A percentile compares a stretch with the other conserved stretches of the same genome.
phyloP scores from a whole-genome alignment of 2,329 filamentous ascomycete species.

The Aspergillus proliferans region DNA sequence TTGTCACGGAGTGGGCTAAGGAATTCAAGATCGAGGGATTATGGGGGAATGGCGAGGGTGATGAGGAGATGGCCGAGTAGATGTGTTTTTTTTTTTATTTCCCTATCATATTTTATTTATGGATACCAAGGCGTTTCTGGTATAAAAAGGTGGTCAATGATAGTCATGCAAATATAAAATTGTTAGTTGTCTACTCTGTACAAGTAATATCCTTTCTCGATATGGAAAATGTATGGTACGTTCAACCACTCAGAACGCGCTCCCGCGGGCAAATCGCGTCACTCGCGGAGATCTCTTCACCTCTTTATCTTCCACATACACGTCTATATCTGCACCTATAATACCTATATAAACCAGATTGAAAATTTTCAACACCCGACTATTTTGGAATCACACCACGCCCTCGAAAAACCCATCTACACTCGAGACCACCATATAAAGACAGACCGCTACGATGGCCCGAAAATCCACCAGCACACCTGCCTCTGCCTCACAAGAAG shows the following conservation, averaged over 20 bases:
- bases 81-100: slow-evolving; percentile 11
- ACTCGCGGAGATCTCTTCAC: slow-evolving; percentile 1
- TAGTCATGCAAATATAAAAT: not conserved
- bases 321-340: not conserved
- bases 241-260: not conserved
- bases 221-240: not conserved
- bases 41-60: slow-evolving; percentile 62
- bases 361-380: too few relatives aligned
- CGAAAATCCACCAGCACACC: slow-evolving; percentile 31
- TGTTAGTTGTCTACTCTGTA: not conserved
- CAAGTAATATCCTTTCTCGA: not conserved
- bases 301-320: not conserved
- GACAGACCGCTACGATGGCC: slow-evolving; percentile 20
- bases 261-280: not conserved
- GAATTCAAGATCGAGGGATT: slow-evolving; percentile 94
- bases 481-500: slow-evolving; percentile 7
- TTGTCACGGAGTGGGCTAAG: slow-evolving; percentile 86
- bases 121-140: slow-evolving; percentile 24
- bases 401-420: too few relatives aligned
- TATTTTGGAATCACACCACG: too few relatives aligned
- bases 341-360: not conserved
- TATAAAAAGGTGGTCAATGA: not conserved
- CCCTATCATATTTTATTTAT: slow-evolving; percentile 19
- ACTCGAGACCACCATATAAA: not conserved
- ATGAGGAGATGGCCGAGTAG: slow-evolving; percentile 38